Conservation (phyloP, 139 green algal species). For the Tetradesmus lagerheimii region DNA sequence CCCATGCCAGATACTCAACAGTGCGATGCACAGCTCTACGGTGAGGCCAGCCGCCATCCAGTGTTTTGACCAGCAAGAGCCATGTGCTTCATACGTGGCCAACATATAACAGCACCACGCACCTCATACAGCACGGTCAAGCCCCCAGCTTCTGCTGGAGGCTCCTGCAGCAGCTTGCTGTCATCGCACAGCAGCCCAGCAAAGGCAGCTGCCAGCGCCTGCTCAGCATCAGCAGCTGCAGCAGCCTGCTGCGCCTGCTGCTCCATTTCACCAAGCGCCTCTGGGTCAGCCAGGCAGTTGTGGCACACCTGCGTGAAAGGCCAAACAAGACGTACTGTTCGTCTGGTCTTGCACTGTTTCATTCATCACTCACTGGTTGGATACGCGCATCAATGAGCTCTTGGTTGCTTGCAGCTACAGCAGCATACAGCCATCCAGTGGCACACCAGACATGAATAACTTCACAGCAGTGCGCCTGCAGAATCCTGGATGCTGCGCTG, state of each 20-base stretch:
- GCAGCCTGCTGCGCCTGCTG: not conserved
- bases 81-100: no score
- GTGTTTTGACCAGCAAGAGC: no score
- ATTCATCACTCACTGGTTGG: no score
- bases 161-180: not conserved
- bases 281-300: not conserved
- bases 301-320: not conserved
- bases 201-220: slow-evolving; percentile 19
- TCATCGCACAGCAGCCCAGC: not conserved
- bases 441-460: no score
- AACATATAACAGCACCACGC: no score
- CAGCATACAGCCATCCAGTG: not conserved
- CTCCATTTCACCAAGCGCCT: not conserved
- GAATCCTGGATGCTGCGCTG: not conserved
- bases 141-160: not conserved
- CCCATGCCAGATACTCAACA: no score
- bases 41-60: no score
- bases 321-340: no score
- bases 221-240: not conserved
- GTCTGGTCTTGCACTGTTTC: not conserved
- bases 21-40: no score
- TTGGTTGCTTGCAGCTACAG: not conserved
- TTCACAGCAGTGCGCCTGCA: no score
- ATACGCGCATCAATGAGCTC: not conserved
- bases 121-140: slow-evolving; percentile 34